Evolutionary conservation across 2,329 filamentous ascomycete genomes (phyloP), one percentile per base, ranked within the genome.

Genomic region (Cercospora janseana): DNA sequence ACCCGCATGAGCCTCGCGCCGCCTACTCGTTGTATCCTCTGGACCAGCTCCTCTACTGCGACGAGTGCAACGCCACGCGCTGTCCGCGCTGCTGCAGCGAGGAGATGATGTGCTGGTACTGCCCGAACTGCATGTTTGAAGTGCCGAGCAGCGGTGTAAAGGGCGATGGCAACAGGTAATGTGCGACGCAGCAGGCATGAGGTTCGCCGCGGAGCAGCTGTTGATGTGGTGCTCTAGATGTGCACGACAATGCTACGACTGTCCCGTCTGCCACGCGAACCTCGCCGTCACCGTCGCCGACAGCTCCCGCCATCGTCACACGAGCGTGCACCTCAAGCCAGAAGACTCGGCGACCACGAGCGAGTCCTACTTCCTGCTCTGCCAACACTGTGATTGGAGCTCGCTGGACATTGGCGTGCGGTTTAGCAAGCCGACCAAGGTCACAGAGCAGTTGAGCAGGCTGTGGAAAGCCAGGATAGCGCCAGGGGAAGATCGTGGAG

Each of bases 31-130:
- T 98, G 24, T 96, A 92, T 66, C 92, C 93, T 1, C 83, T 96
- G 35, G 92, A 97, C 65, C 85, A 96, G 66, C 80, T 98, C 20
- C 79, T 97, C 31, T 98, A 95, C 74, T 98, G 93, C 75, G 92
- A 95, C 67, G 93, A 97, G 68, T 98, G 93, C 69, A 89, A 95
- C 67, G 87, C 95, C 70, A 95, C 97, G 55, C 87, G 93, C 60
- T 98, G 93, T 67, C 88, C 89, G 4, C 79, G 90, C 72, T 98
- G 93, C 66, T 87, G 94, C 46, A 81, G 85, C 40, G 93, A 98
- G 67, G 93, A 98, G 72, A 90, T 95, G 48, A 84, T 95, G 40
- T 93, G 88, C 46, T 96, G 90, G 78, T 98, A 88, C 71, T 98
- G 93, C 64, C 93, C 93, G 4, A 92, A 83, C 67, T 98, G 93